Evolutionary conservation across 1,284 basidiomycete species (phyloP).

Genomic region (Sporisorium graminicola): DNA sequence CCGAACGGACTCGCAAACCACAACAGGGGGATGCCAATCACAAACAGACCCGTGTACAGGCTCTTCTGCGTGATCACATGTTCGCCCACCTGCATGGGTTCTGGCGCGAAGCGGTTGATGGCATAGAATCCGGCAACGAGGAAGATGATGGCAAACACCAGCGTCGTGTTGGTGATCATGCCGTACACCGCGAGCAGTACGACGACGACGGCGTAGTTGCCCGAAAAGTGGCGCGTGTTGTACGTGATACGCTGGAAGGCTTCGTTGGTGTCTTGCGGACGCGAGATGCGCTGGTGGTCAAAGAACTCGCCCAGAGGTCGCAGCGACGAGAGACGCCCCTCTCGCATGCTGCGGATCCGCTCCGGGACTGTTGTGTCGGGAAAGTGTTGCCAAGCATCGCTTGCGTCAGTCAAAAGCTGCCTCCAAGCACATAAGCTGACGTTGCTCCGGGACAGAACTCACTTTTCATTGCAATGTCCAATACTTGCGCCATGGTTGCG

Average conservation of each 20-base stretch:
- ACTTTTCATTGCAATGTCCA: slow-evolving; percentile 58
- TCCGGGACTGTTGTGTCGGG: slow-evolving; percentile 49
- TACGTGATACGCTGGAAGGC: slow-evolving; percentile 82
- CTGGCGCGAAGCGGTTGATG: slow-evolving; percentile 83
- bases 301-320: slow-evolving; percentile 79
- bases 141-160: slow-evolving; percentile 87
- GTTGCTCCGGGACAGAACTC: slow-evolving; percentile 7
- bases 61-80: slow-evolving; percentile 82
- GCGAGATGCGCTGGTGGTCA: slow-evolving; percentile 86
- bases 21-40: slow-evolving; percentile 68
- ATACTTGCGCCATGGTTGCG: slow-evolving; percentile 53
- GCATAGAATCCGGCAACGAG: slow-evolving; percentile 89
- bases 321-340: slow-evolving; percentile 85
- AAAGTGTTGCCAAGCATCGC: background rate
- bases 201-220: slow-evolving; percentile 87
- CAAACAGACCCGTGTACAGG: slow-evolving; percentile 73
- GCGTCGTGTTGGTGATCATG: slow-evolving; percentile 84
- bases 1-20: slow-evolving; percentile 65
- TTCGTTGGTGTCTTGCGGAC: slow-evolving; percentile 76
- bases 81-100: slow-evolving; percentile 77
- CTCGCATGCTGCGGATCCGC: slow-evolving; percentile 71
- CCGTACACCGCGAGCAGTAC: slow-evolving; percentile 87
- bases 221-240: slow-evolving; percentile 77
- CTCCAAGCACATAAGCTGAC: background rate
- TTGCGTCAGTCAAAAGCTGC: background rate